These are phyloP conservation scores for Elsinoe perseae DNA, from an alignment of 2,329 filamentous ascomycete genomes.

Conservation along the genomic window DNA sequence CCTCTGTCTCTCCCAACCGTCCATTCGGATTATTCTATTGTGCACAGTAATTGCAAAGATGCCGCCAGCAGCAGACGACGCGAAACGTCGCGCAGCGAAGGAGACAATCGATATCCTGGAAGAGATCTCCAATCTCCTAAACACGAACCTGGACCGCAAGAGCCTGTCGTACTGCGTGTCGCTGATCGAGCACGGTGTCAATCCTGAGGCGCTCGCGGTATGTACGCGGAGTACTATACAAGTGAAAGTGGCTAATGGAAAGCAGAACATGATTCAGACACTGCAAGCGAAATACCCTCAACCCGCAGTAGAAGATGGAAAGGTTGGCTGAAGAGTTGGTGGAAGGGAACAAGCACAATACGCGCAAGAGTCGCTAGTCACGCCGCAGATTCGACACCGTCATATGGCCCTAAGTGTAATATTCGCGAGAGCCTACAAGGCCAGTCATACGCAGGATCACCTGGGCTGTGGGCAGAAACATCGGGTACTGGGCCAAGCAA, in stretches of 20 bases:
- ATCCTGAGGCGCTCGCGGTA: conserved; percentile 90
- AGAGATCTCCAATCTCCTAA: conserved; percentile 83
- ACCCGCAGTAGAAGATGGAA: not conserved
- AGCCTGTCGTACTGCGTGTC: conserved; percentile 92
- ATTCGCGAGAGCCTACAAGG: too few relatives aligned
- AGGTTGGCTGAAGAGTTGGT: not conserved
- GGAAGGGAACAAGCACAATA: not conserved
- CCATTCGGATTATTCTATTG: not conserved
- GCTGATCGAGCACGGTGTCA: conserved; percentile 93
- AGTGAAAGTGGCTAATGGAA: not conserved
- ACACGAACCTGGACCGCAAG: conserved; percentile 84
- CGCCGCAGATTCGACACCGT: too few relatives aligned
- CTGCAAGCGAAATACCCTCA: conserved; percentile 11
- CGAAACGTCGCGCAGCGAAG: conserved; percentile 68
- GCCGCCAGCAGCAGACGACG: conserved; percentile 41
- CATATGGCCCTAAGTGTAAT: too few relatives aligned
- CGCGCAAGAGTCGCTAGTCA: too few relatives aligned
- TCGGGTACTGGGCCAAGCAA: too few relatives aligned
- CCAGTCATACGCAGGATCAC: too few relatives aligned
- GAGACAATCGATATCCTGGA: conserved; percentile 67
- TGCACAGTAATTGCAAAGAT: not conserved
- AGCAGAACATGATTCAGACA: conserved; percentile 14
- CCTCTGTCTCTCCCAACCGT: not conserved
- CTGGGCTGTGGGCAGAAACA: too few relatives aligned
- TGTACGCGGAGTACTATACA: conserved; percentile 33